These are phyloP conservation scores for Diaporthe eres DNA, from an alignment of 2,329 filamentous ascomycete species.

Conservation along the genomic window DNA sequence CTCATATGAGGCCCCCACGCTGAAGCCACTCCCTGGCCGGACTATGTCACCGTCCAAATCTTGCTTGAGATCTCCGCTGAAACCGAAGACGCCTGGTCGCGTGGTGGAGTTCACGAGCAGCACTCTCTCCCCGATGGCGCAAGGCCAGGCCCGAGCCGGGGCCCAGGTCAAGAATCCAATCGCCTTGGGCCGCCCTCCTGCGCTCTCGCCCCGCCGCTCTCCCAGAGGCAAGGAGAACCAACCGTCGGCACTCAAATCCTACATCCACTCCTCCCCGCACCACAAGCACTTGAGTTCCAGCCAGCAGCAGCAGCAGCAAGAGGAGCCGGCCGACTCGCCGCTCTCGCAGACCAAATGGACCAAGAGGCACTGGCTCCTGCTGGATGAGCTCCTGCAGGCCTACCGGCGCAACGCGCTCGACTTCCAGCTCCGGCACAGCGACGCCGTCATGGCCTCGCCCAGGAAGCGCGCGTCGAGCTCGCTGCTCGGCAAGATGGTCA, in stretches of 20 bases:
- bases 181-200: neutral
- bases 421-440: conserved; percentile 51
- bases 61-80: conserved; percentile 69
- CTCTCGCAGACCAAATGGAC: conserved; percentile 64
- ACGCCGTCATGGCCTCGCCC: conserved; percentile 46
- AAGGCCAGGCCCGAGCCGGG: conserved; percentile 51
- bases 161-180: conserved; percentile 20
- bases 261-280: conserved; percentile 10
- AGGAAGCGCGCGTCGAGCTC: conserved; percentile 45
- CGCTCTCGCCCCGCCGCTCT: neutral
- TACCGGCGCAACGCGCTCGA: conserved; percentile 58
- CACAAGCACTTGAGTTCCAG: neutral
- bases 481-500: conserved; percentile 64
- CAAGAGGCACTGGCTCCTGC: conserved; percentile 66
- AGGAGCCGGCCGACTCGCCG: conserved; percentile 17
- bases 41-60: conserved; percentile 71
- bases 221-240: conserved; percentile 29
- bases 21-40: conserved; percentile 64
- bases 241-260: neutral
- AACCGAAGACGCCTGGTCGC: conserved; percentile 69
- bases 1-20: conserved; percentile 55
- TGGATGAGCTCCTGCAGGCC: conserved; percentile 66
- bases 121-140: conserved; percentile 61
- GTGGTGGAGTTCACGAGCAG: conserved; percentile 71
- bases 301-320: conserved; percentile 29